These are phyloP conservation scores for Mycena latifolia DNA, from an alignment of 768 basidiomycete species.

Conservation along the genomic window DNA sequence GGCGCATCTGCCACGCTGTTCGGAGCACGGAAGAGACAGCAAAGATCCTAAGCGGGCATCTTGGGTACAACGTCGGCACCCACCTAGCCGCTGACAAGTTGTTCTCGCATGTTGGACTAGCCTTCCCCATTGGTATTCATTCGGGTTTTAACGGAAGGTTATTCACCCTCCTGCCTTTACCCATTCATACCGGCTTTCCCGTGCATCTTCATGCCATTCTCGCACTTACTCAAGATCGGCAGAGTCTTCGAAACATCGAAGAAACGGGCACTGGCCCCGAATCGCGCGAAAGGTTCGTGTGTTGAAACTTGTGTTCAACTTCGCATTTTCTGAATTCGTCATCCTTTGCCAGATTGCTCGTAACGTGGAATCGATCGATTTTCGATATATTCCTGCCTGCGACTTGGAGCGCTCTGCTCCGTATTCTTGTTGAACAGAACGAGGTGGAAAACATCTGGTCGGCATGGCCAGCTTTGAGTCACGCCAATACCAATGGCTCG, in stretches of 20 bases:
- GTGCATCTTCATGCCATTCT: conserved; percentile 47
- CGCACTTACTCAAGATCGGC: conserved; percentile 46
- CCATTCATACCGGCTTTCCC: conserved; percentile 46
- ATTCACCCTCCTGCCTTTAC: conserved; percentile 49
- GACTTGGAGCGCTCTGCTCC: conserved; percentile 33
- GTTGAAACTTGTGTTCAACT: neutral
- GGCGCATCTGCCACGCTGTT: conserved; percentile 38
- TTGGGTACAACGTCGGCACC: conserved; percentile 36
- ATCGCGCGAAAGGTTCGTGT: conserved; percentile 40
- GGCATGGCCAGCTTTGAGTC: conserved; percentile 35
- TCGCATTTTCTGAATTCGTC: neutral
- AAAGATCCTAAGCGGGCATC: conserved; percentile 12
- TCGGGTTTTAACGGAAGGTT: conserved; percentile 39
- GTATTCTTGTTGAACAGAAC: conserved; percentile 24
- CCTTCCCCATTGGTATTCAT: conserved; percentile 31
- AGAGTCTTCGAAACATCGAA: conserved; percentile 45
- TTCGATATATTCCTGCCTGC: conserved; percentile 38
- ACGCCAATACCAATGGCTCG: conserved; percentile 1
- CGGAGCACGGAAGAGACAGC: conserved; percentile 30
- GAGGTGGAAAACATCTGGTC: conserved; percentile 36
- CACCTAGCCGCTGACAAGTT: conserved; percentile 45
- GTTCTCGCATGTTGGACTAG: conserved; percentile 43
- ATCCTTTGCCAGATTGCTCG: conserved; percentile 31
- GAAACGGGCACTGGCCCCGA: conserved; percentile 37
- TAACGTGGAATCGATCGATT: conserved; percentile 37